These are phyloP conservation scores for Sequoiadendron giganteum DNA, from an alignment of 75 land plant species.

Conservation along the genomic window DNA sequence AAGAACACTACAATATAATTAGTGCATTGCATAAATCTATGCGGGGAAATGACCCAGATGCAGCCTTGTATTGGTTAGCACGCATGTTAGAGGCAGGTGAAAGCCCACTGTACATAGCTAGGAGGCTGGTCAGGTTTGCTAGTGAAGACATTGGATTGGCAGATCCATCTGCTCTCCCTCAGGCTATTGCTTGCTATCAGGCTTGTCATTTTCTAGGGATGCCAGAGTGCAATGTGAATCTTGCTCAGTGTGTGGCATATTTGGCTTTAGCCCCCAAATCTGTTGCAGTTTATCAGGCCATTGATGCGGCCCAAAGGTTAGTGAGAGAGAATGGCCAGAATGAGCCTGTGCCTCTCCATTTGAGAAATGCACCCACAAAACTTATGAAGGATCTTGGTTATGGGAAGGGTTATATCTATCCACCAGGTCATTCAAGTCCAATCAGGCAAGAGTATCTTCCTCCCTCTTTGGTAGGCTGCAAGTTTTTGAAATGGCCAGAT, in stretches of 20 bases:
- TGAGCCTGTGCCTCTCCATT: slow-evolving; percentile 90
- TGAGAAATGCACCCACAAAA: slow-evolving; percentile 93
- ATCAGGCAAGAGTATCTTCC: slow-evolving; percentile 71
- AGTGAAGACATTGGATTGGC: slow-evolving; percentile 90
- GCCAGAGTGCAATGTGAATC: slow-evolving; percentile 92
- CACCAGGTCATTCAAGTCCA: slow-evolving; percentile 56
- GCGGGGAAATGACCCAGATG: slow-evolving; percentile 86
- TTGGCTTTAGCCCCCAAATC: slow-evolving; percentile 91
- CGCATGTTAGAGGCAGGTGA: slow-evolving; percentile 97
- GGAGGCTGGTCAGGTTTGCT: slow-evolving; percentile 79
- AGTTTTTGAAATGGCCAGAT: slow-evolving; percentile 79
- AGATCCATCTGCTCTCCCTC: slow-evolving; percentile 69
- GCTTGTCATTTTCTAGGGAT: slow-evolving; percentile 95
- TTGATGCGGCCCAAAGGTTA: slow-evolving; percentile 64
- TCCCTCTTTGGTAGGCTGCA: slow-evolving; percentile 61
- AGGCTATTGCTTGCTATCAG: slow-evolving; percentile 92
- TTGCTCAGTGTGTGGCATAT: slow-evolving; percentile 92
- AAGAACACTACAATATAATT: slow-evolving; percentile 94
- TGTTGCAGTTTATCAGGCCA: slow-evolving; percentile 73
- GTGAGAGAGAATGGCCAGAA: slow-evolving; percentile 80
- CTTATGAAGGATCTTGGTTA: slow-evolving; percentile 96
- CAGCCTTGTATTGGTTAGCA: slow-evolving; percentile 90
- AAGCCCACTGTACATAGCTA: slow-evolving; percentile 84
- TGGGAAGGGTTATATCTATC: slow-evolving; percentile 76
- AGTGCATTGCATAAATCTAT: slow-evolving; percentile 97